Evolutionary conservation across 2,329 filamentous ascomycete species (phyloP), one percentile per base, ranked within the genome.

Genomic region (Aureobasidium lini): DNA sequence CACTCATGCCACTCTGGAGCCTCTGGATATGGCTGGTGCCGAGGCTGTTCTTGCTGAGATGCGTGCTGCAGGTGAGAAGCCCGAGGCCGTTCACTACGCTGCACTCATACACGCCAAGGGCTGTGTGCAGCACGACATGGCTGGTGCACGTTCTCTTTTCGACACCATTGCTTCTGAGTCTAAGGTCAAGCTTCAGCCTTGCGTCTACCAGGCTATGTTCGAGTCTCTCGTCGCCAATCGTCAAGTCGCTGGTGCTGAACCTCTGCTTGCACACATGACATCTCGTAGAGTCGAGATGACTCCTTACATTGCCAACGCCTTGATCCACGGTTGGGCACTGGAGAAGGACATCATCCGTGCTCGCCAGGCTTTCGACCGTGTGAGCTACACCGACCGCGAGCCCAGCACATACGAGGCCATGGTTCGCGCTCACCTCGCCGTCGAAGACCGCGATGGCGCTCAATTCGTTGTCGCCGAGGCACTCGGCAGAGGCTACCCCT

Each of bases 331-430:
- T 64, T 99, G 94, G 93, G 90, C 93, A 23, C 82, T 87, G 13
- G 88, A 89, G 71, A 87, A 88, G 74, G 83, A 95, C 64, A 88
- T 97, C 46, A 75, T 77, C 62, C 92, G 90, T 73, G 89, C 91
- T 16, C 84, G 86, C 69, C 77, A 81, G 28, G 85, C 96, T 62
- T 99, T 95, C 71, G 82, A 88, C 61, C 80, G 82, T n/a, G 86
- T 99, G 3, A 83, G 86, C 8, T 81, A 84, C 31, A 82, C 85
- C 58, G 91, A 87, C 76, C 86, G 94, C 60, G 94, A 99, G 77
- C 94, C 94, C 3, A 96, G 91, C 78, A 99, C 94, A 4, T 99
- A 99, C 73, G 94, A 99, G 76, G 92, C 93, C 42, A 99, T 99
- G 94, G 96, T 92, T 5, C 84, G 94, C 47, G 94, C 94, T 0